Evolutionary conservation across 2,329 filamentous ascomycete genomes (phyloP).

Genomic region (Mariannaea elegans): DNA sequence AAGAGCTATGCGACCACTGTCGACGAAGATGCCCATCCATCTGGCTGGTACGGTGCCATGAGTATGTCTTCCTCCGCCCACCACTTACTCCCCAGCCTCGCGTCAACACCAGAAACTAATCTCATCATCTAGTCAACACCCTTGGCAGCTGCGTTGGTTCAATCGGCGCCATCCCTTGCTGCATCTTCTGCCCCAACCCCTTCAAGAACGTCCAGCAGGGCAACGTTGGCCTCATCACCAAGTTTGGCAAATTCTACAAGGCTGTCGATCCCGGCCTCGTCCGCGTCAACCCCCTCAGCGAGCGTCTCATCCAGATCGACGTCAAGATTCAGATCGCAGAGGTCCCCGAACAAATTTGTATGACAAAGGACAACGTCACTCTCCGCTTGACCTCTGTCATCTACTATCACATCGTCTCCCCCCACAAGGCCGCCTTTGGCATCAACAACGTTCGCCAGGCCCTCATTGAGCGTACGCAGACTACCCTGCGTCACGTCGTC

Average conservation of each 20-base stretch:
- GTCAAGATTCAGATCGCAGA: slow-evolving; percentile 99
- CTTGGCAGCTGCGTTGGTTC: slow-evolving; percentile 81
- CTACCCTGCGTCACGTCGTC: slow-evolving; percentile 94
- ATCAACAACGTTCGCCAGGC: slow-evolving; percentile 95
- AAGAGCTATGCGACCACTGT: slow-evolving; percentile 76
- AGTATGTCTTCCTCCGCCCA: slow-evolving; percentile 62
- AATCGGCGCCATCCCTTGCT: slow-evolving; percentile 89
- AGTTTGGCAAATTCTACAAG: slow-evolving; percentile 94
- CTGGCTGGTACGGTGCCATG: slow-evolving; percentile 92
- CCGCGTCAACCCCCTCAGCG: slow-evolving; percentile 95
- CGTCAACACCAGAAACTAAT: neutral
- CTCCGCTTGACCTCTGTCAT: slow-evolving; percentile 95
- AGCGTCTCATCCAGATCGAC: slow-evolving; percentile 89
- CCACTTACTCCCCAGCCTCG: neutral
- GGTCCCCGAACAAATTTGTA: slow-evolving; percentile 95
- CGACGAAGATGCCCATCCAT: slow-evolving; percentile 71
- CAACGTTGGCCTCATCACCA: slow-evolving; percentile 93
- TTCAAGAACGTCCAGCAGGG: slow-evolving; percentile 94
- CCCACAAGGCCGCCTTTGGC: slow-evolving; percentile 96
- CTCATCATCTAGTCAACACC: slow-evolving; percentile 66
- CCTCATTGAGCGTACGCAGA: slow-evolving; percentile 97
- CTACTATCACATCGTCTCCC: slow-evolving; percentile 97
- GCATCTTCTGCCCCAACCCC: slow-evolving; percentile 91
- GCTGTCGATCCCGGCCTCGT: slow-evolving; percentile 96
- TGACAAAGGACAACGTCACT: slow-evolving; percentile 99